phyloP scores from a whole-genome alignment of 176 grass and related monocot genomes.

The Aechmea fasciata region DNA sequence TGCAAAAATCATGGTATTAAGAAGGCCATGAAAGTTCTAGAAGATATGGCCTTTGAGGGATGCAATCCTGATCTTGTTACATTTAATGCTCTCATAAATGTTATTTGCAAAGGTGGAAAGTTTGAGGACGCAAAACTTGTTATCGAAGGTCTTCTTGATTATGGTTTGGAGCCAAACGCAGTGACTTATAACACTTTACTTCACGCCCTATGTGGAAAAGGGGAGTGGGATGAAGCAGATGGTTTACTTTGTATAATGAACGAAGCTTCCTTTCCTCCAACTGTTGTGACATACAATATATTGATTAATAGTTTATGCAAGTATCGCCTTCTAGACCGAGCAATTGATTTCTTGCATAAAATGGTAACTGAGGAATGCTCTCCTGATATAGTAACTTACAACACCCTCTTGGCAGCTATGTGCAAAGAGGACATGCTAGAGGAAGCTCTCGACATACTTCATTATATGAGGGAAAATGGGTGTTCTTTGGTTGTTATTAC shows the following conservation, averaged over 20 bases:
- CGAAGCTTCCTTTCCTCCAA: conserved; percentile 32
- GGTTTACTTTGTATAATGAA: conserved; percentile 48
- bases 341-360: conserved; percentile 53
- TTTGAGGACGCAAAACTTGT: conserved; percentile 35
- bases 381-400: conserved; percentile 73
- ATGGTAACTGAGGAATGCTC: conserved; percentile 45
- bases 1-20: conserved; percentile 51
- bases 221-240: conserved; percentile 48
- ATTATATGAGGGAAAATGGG: conserved; percentile 43
- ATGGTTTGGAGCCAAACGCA: conserved; percentile 50
- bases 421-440: conserved; percentile 48
- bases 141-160: conserved; percentile 29
- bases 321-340: conserved; percentile 45
- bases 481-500: conserved; percentile 45
- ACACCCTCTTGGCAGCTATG: conserved; percentile 59
- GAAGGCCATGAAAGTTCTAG: conserved; percentile 36
- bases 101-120: conserved; percentile 51
- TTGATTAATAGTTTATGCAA: conserved; percentile 72
- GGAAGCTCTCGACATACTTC: conserved; percentile 47
- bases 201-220: conserved; percentile 44
- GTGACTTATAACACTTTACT: conserved; percentile 66
- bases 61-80: conserved; percentile 49
- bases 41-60: conserved; percentile 54
- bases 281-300: conserved; percentile 64
- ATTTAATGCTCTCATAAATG: conserved; percentile 59